Conservation (phyloP, 177 flowering plant species). For the Tripterygium wilfordii region DNA sequence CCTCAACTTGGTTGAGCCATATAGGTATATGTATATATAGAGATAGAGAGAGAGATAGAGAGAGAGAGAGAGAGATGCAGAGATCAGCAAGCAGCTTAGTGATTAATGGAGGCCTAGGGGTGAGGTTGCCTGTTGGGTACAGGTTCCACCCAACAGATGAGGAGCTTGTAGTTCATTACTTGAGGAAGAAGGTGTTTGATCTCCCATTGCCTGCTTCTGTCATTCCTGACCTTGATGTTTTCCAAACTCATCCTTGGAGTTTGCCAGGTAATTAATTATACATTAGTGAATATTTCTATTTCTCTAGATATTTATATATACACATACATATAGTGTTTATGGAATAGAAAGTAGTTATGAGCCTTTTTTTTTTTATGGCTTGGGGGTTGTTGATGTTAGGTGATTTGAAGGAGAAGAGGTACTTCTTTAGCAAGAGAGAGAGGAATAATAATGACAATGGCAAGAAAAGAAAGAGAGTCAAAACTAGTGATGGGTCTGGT, state of each 20-base stretch:
- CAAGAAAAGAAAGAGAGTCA: constrained; percentile 9
- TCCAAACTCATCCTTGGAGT: constrained; percentile 26
- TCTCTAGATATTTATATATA: no score
- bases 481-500: constrained; percentile 27
- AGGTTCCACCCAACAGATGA: constrained; percentile 46
- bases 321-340: no score
- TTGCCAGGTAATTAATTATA: constrained; percentile 28
- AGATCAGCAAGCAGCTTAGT: constrained; percentile 5
- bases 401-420: constrained; percentile 32
- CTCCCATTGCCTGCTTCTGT: constrained; percentile 37
- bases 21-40: no score
- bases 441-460: not conserved
- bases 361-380: no score
- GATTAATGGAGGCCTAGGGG: constrained; percentile 12
- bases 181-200: constrained; percentile 25
- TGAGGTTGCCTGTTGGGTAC: constrained; percentile 35
- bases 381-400: constrained; percentile 34
- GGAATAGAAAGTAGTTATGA: no score
- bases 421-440: constrained; percentile 31
- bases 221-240: constrained; percentile 34
- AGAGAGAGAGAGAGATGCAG: constrained; percentile 16
- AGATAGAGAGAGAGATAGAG: no score
- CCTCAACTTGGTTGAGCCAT: no score
- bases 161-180: constrained; percentile 42
- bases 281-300: no score